phyloP scores from a whole-genome alignment of 495 filamentous ascomycete species.

The Glarea lozoyensis region DNA sequence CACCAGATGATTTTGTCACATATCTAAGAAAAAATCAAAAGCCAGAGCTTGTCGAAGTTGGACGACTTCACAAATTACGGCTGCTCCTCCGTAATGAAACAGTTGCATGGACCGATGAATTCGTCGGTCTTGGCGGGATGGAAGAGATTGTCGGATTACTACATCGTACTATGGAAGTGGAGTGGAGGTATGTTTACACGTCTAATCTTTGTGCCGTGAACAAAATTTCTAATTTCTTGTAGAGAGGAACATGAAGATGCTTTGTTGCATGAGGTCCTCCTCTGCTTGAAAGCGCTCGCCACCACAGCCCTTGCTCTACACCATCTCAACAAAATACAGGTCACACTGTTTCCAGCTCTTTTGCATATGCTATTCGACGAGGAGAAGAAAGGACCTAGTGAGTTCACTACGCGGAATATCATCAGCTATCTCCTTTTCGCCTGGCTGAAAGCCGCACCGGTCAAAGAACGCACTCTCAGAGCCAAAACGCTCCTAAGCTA shows the following conservation, averaged over 20 bases:
- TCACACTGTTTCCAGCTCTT: conserved; percentile 76
- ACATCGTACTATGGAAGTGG: conserved; percentile 84
- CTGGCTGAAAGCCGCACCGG: conserved; percentile 56
- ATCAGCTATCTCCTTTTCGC: conserved; percentile 81
- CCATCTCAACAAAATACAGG: conserved; percentile 71
- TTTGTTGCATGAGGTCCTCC: conserved; percentile 81
- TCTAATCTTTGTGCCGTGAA: conserved; percentile 13
- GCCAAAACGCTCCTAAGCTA: conserved; percentile 65
- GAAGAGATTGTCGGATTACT: conserved; percentile 78
- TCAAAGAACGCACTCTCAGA: conserved; percentile 46
- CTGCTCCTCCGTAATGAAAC: conserved; percentile 89
- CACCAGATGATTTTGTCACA: conserved; percentile 70
- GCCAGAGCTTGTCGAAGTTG: conserved; percentile 81
- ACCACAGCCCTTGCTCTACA: conserved; percentile 78
- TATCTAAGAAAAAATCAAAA: conserved; percentile 71
- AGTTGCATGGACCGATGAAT: conserved; percentile 86
- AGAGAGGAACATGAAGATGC: conserved; percentile 93
- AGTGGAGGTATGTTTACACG: conserved; percentile 70
- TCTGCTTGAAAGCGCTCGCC: conserved; percentile 91
- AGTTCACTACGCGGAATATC: conserved; percentile 85
- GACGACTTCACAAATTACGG: conserved; percentile 85
- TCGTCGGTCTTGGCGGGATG: conserved; percentile 86
- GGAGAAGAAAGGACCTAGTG: conserved; percentile 92
- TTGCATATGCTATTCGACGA: conserved; percentile 89
- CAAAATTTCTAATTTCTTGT: conserved; percentile 24